phyloP scores from a whole-genome alignment of 805 yeast species.

The Candida hungchunana region DNA sequence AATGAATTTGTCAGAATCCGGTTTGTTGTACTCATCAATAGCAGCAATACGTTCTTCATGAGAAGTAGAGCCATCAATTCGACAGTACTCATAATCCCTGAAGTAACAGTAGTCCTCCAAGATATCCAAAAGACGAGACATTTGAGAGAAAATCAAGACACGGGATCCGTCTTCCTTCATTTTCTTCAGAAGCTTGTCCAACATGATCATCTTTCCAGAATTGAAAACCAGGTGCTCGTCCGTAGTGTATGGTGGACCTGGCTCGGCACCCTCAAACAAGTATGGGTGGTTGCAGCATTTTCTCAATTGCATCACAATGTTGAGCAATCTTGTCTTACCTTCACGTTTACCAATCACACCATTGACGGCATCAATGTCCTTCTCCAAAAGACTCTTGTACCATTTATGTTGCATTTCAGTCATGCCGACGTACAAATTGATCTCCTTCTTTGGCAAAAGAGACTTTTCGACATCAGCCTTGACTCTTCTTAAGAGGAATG shows the following conservation, averaged over 20 bases:
- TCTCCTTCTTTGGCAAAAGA: constrained; percentile 83
- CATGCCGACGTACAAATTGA: constrained; percentile 90
- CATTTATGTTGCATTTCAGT: constrained; percentile 91
- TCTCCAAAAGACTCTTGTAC: constrained; percentile 85
- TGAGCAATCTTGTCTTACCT: constrained; percentile 83
- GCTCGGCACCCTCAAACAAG: constrained; percentile 97
- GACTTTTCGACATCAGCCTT: constrained; percentile 93
- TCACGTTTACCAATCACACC: constrained; percentile 95
- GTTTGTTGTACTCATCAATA: constrained; percentile 85
- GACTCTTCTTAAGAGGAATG: constrained; percentile 83
- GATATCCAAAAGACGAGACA: constrained; percentile 86
- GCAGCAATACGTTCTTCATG: constrained; percentile 92
- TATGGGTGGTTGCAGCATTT: constrained; percentile 98
- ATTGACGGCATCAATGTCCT: constrained; percentile 93
- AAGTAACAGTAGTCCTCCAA: constrained; percentile 88
- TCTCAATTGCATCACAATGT: constrained; percentile 94
- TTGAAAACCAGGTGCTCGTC: constrained; percentile 91
- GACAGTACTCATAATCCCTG: constrained; percentile 79
- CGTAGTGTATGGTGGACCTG: constrained; percentile 95
- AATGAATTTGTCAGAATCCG: constrained; percentile 76
- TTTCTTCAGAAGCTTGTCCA: constrained; percentile 76
- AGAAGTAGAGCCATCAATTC: constrained; percentile 91
- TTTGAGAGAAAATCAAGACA: constrained; percentile 88
- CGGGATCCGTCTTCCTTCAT: constrained; percentile 76
- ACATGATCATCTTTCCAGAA: constrained; percentile 84